Base-by-base conservation (phyloP, 129 eudicot genomes). In the Artemisia annua region DNA sequence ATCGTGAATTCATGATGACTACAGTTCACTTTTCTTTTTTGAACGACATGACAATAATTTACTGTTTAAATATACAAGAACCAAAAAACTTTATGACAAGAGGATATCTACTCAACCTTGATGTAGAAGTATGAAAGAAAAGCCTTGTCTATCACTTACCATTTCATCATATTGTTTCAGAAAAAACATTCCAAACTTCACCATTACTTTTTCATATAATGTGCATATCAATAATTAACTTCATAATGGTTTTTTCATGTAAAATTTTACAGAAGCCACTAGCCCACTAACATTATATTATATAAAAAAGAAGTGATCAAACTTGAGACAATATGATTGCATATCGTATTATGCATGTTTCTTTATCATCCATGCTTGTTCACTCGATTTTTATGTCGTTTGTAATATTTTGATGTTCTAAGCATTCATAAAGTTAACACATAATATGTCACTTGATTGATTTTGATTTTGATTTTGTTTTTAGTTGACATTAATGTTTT, bases 51-150 rank as follows among this genome's bases (percentile, higher is more conserved):
- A 39, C 11, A 39, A 39, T 39, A 39, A 39, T 39, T 15, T 55
- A 55, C 61, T 59, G 18, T 24, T 22, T 3, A 17, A 9, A 66
- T 66, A 43, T 55, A 54, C 35, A 59, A 46, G 16, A 65, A 28
- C 48, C 11, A 15, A 39, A 39, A 58, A 17, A 54, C 14, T 13
- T 10, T 30, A 71, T 6, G 17, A 61, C 26, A 65, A 74, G 79
- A 74, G 79, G 79, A 78, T 78, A 48, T 78, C 78, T 78, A 78
- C 78, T 78, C 78, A 71, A 69, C 73, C 43, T 72, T 78, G 78
- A 78, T 78, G 82, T 72, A 73, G 73, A 78, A 78, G 69, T 67
- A 46, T 71, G 82, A 78, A 60, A 71, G 59, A 71, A 78, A 78
- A 55, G 77, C 32, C 16, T 77, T 64, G 66, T 56, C 70, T 26